A percentile compares a stretch with the other conserved stretches of the same genome.
phyloP scores from a whole-genome alignment of 2,329 filamentous ascomycete species.

The Fusarium torreyae region DNA sequence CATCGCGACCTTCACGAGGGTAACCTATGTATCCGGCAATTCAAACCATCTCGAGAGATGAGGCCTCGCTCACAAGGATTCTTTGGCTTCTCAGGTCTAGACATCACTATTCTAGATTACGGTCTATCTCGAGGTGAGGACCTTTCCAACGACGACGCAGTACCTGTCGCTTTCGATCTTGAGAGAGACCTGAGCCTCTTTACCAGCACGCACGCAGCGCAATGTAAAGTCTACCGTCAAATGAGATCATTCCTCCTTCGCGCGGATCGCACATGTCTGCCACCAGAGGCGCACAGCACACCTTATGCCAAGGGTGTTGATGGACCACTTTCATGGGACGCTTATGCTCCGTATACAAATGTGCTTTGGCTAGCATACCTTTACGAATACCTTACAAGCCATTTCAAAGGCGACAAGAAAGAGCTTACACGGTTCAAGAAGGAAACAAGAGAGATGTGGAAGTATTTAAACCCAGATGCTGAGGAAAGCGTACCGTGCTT shows the following conservation, averaged over 20 bases:
- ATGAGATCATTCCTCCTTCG: conserved; percentile 72
- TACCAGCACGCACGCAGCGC: conserved; percentile 70
- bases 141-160: conserved; percentile 54
- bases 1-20: conserved; percentile 77
- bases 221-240: conserved; percentile 74
- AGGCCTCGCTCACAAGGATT: conserved; percentile 53
- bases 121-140: conserved; percentile 73
- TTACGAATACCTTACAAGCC: conserved; percentile 66
- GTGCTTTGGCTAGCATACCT: conserved; percentile 76
- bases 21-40: conserved; percentile 71
- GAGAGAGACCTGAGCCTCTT: conserved; percentile 74
- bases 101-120: conserved; percentile 77
- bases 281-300: conserved; percentile 62
- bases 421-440: conserved; percentile 63
- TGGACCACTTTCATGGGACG: conserved; percentile 68
- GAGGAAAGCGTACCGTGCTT: conserved; percentile 65
- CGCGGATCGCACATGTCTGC: conserved; percentile 66
- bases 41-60: conserved; percentile 53
- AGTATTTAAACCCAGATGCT: conserved; percentile 67
- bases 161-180: conserved; percentile 69
- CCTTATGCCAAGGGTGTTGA: conserved; percentile 64
- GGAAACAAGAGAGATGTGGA: conserved; percentile 68
- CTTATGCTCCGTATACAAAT: conserved; percentile 73
- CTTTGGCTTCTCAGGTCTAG: conserved; percentile 73
- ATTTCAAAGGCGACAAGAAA: conserved; percentile 64